Evolutionary conservation across 192 early-diverging fungal species (phyloP).

Genomic region (Coemansia furcata): DNA sequence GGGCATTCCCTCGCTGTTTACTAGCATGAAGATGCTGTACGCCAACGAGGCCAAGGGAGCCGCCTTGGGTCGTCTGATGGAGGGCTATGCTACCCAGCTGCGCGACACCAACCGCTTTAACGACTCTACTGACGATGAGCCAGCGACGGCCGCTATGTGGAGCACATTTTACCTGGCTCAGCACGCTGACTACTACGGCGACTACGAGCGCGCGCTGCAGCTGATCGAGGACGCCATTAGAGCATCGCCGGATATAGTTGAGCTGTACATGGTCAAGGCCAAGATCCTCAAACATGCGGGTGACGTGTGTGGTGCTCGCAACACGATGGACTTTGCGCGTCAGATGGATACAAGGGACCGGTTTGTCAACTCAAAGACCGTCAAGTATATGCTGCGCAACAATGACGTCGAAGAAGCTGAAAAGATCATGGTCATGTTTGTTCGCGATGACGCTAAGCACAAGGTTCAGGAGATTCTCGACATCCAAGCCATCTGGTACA

Average conservation of each 20-base stretch:
- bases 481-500: slow-evolving; percentile 94
- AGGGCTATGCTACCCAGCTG: slow-evolving; percentile 58
- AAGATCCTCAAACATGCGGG: slow-evolving; percentile 92
- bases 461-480: slow-evolving; percentile 79
- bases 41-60: slow-evolving; percentile 60
- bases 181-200: slow-evolving; percentile 75
- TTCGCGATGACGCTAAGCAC: slow-evolving; percentile 58
- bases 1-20: slow-evolving; percentile 93
- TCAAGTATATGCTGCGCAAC: slow-evolving; percentile 90
- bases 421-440: slow-evolving; percentile 77
- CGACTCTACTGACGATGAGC: slow-evolving; percentile 60
- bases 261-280: slow-evolving; percentile 92
- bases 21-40: slow-evolving; percentile 75
- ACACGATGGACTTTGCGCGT: slow-evolving; percentile 82
- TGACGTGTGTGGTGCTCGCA: slow-evolving; percentile 65
- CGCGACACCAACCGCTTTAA: slow-evolving; percentile 47
- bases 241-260: slow-evolving; percentile 87
- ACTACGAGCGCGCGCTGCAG: slow-evolving; percentile 68
- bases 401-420: slow-evolving; percentile 82
- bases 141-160: slow-evolving; percentile 81
- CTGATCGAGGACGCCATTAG: slow-evolving; percentile 79
- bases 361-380: slow-evolving; percentile 89
- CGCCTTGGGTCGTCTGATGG: slow-evolving; percentile 66
- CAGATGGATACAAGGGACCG: slow-evolving; percentile 91
- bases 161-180: slow-evolving; percentile 90